phyloP scores from a whole-genome alignment of 2,329 filamentous ascomycete genomes.

The Tolypocladium endophyticum region DNA sequence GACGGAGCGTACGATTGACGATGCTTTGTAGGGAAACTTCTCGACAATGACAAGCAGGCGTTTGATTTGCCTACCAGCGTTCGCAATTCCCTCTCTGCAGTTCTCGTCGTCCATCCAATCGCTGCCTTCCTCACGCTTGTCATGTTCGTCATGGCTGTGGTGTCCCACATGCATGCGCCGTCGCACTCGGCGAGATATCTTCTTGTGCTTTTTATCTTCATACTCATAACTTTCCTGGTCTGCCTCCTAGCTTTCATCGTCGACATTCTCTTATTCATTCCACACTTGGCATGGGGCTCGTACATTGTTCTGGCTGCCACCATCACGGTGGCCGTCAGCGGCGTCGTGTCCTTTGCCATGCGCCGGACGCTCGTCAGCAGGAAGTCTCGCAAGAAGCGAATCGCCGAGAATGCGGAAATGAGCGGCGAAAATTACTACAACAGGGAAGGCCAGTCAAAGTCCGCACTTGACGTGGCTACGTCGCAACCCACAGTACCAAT shows the following conservation, averaged over 20 bases:
- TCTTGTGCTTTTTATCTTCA: constrained; percentile 73
- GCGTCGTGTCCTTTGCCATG: constrained; percentile 88
- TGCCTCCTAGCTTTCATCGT: constrained; percentile 82
- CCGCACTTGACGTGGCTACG: constrained; percentile 27
- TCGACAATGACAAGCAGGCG: constrained; percentile 19
- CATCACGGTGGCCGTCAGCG: constrained; percentile 70
- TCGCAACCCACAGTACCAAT: constrained; percentile 48
- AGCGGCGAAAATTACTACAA: constrained; percentile 88
- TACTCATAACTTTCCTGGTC: constrained; percentile 73
- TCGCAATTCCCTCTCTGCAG: constrained; percentile 63
- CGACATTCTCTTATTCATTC: constrained; percentile 89
- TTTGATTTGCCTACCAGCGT: constrained; percentile 48
- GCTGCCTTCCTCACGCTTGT: constrained; percentile 78
- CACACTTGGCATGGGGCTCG: constrained; percentile 86
- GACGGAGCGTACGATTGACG: background rate
- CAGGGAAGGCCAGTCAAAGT: constrained; percentile 48
- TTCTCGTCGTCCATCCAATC: constrained; percentile 87
- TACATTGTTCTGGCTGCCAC: constrained; percentile 88
- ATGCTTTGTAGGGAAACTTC: constrained; percentile 10
- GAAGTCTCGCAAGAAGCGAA: constrained; percentile 85
- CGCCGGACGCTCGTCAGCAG: constrained; percentile 81
- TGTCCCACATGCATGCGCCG: constrained; percentile 77
- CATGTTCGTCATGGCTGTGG: constrained; percentile 68
- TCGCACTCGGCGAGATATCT: constrained; percentile 87
- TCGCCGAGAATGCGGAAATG: constrained; percentile 94